Evolutionary conservation across 495 filamentous ascomycete species (phyloP), one percentile per base, ranked within the genome.

Genomic region (Xylaria scruposa): DNA sequence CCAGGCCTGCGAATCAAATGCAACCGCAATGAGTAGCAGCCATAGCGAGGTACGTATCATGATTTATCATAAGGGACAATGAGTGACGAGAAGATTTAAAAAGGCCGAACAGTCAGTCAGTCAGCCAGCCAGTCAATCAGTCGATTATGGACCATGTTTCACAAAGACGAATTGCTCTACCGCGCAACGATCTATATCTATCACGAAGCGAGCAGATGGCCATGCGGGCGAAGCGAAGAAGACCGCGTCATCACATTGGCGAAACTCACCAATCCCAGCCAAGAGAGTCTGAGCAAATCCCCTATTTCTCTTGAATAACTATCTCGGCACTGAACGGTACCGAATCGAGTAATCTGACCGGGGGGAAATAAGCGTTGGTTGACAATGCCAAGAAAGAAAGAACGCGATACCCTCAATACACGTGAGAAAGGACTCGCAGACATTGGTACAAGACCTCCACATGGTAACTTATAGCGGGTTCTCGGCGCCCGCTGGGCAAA

Each of bases 401-500:
- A 24, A 60, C 31, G 31, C 58, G 58, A 60, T 60, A 38, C n/a
- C 9, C 58, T 60, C 58, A 38, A 38, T 10, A 1, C 53, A 56
- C 53, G 53, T 56, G 53, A 12, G 15, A 21, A n/a, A 38, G 4
- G 4, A 38, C 33, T 0, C 21, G 36, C 7, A n/a, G 38, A 60
- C 10, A 38, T 38, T 38, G 58, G 58, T 13, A 60, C 58, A 38
- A 19, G 38, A 38, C 46, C 44, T 44, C 63, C 63, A 36, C 63
- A 36, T 46, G 19, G 19, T 31, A 2, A 19, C 21, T 31, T 19
- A 13, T 47, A 47, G 38, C 1, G 44, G 46, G 1, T 38, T 36
- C 63, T 66, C 31, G 63, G 63, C 44, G 17, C 24, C 31, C 1
- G 46, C 63, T 66, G 63, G 63, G 63, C 63, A 40, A 31, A 31